Conservation (phyloP, 2,329 filamentous ascomycete species). For the Fusarium sp. region DNA sequence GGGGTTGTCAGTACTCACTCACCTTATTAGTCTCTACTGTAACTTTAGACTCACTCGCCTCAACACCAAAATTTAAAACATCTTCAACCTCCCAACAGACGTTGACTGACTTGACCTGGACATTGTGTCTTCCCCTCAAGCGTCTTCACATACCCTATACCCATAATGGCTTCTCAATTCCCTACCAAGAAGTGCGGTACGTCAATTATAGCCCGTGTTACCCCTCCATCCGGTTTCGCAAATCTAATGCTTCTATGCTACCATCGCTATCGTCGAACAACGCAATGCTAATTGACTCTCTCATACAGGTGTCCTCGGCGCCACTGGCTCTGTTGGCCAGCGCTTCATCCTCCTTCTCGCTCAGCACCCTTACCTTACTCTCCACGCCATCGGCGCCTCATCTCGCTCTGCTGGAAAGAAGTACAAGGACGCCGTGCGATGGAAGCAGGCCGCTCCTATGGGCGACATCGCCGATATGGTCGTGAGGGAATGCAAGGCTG, state of each 20-base stretch:
- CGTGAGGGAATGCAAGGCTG: conserved; percentile 85
- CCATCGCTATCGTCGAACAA: neutral
- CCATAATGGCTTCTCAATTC: conserved; percentile 57
- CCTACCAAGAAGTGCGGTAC: conserved; percentile 70
- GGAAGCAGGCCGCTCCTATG: conserved; percentile 93
- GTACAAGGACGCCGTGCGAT: conserved; percentile 92
- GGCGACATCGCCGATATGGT: conserved; percentile 82
- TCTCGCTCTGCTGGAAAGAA: conserved; percentile 90
- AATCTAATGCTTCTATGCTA: conserved; percentile 8
- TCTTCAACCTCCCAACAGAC: conserved; percentile 7
- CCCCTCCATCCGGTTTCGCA: conserved; percentile 22
- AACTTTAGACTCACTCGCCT: conserved; percentile 36
- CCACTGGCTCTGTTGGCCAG: conserved; percentile 94
- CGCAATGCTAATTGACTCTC: conserved; percentile 17
- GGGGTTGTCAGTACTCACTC: conserved; percentile 41
- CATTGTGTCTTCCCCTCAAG: neutral
- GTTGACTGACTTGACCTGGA: neutral
- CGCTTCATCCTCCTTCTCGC: conserved; percentile 94
- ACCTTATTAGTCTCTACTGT: conserved; percentile 5
- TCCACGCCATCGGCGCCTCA: conserved; percentile 91
- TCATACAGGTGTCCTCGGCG: conserved; percentile 78
- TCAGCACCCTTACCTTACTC: conserved; percentile 85
- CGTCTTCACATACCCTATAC: neutral
- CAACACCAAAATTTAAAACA: conserved; percentile 39
- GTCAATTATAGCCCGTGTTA: conserved; percentile 41